Base-by-base conservation (phyloP, 2,329 filamentous ascomycete species). In the Geosmithia putterillii region DNA sequence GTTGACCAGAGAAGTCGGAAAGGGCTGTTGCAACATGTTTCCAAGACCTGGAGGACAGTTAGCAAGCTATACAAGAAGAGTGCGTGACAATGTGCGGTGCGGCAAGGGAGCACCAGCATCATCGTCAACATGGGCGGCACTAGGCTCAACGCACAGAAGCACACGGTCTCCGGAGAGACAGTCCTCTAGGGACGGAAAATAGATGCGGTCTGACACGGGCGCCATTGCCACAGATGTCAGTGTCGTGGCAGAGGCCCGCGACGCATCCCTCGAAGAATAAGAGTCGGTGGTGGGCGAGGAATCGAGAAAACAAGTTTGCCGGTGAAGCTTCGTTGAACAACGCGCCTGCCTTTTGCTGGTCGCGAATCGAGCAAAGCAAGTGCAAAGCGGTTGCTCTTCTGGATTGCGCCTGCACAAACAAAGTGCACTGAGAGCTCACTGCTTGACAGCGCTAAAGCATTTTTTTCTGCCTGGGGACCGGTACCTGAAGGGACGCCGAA, bases 161-260 rank as follows among this genome's bases (percentile, higher is more conserved):
- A 83, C 74, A 56, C 76, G 76, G 61, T 90, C 81, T 65, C 86
- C 86, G 54, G 77, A 81, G 56, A 96, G 74, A 66, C 86, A 94
- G 59, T 84, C 80, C 64, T 87, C 83, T 63, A 95, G 73, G 57
- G 87, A 79, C 57, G 89, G 86, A 57, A 94, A 84, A 67, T 89
- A 92, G 60, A 75, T 71, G 57, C 70, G 69, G 66, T 83, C 81
- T 57, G 76, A 73, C 58, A 76, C 67, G 64, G 80, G 73, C 69
- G 79, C 82, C 83, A 87, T 88, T 69, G 65, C 70, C 68, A 61
- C 66, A 61, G 65, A 63, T 63, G 66, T 73, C 66, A 70, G 66
- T 64, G 63, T 46, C 54, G 59, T 52, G 56, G 55, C 55, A 58
- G 57, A 53, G 56, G 51, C 56, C 57, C 54, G 52, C 58, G 57